Evolutionary conservation across 768 basidiomycete genomes (phyloP).

Genomic region (Xerocomus spinulosus): DNA sequence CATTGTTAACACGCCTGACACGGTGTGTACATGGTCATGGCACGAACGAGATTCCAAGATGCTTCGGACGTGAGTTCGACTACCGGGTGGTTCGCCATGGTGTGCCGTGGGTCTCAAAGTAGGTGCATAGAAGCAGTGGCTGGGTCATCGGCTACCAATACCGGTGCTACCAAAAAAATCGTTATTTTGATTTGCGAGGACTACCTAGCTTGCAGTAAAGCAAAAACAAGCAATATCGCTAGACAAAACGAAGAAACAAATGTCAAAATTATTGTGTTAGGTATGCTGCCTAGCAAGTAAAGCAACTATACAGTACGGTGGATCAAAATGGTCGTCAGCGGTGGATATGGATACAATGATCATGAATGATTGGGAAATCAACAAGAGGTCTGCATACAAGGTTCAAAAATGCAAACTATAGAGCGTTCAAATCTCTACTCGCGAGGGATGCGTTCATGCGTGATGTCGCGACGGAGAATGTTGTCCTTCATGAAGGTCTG

Average conservation of each 20-base stretch:
- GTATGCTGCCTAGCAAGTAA: constrained; percentile 24
- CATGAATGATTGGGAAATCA: constrained; percentile 5
- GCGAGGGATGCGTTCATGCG: constrained; percentile 9
- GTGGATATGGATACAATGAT: constrained; percentile 31
- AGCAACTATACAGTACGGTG: constrained; percentile 25
- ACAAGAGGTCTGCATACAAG: constrained; percentile 13
- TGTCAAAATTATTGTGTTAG: constrained; percentile 23
- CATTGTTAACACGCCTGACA: constrained; percentile 7
- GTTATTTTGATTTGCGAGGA: constrained; percentile 9
- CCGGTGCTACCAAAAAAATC: too few species aligned
- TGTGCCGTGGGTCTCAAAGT: too few species aligned
- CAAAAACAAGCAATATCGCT: not conserved
- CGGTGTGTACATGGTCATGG: not conserved
- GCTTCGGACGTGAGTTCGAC: constrained; percentile 75
- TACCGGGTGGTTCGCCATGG: constrained; percentile 66
- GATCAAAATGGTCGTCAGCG: constrained; percentile 15
- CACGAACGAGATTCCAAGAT: constrained; percentile 80
- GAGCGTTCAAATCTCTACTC: not conserved
- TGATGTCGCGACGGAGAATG: constrained; percentile 26
- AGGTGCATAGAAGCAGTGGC: too few species aligned
- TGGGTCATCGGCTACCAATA: constrained; percentile 12
- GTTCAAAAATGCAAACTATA: constrained; percentile 10
- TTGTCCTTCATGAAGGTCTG: constrained; percentile 27
- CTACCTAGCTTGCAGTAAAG: not conserved
- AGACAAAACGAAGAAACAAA: constrained; percentile 6